A percentile compares a stretch with the other conserved stretches of the same genome.
Evolutionary conservation across 257 asterid genomes (phyloP).

Genomic region (Solanum pinnatisectum): DNA sequence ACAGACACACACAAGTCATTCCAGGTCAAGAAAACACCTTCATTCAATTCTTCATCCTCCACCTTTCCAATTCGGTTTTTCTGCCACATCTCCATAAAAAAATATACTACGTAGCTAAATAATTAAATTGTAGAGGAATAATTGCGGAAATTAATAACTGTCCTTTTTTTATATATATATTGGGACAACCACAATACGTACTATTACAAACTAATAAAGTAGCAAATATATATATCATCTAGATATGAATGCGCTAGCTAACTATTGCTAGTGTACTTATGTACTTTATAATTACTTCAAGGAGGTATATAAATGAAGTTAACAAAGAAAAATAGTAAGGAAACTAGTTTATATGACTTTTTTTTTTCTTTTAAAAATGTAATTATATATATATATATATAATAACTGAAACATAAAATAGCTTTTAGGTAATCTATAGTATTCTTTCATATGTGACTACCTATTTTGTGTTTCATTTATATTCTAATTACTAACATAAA

Average conservation of each 20-base stretch:
- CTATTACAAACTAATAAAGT: background rate
- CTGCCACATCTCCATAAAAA: background rate
- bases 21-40: conserved; percentile 15
- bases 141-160: background rate
- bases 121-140: background rate
- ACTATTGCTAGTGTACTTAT: background rate
- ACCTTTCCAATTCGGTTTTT: background rate
- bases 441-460: no score
- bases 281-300: background rate
- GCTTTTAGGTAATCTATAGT: no score
- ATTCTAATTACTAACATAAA: no score
- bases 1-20: conserved; percentile 19
- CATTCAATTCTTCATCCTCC: background rate
- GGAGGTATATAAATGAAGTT: background rate
- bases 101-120: background rate
- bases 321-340: background rate
- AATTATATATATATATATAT: no score
- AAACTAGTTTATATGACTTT: background rate
- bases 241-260: background rate
- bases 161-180: background rate
- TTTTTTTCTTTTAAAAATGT: no score
- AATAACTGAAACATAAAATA: no score
- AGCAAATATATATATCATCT: background rate
- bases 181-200: background rate
- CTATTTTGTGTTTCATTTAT: no score